Percentiles rank a stretch among this genome's conserved stretches.
Conservation (phyloP, 1,139 yeast species). For the Scheffersomyces stambukii region DNA sequence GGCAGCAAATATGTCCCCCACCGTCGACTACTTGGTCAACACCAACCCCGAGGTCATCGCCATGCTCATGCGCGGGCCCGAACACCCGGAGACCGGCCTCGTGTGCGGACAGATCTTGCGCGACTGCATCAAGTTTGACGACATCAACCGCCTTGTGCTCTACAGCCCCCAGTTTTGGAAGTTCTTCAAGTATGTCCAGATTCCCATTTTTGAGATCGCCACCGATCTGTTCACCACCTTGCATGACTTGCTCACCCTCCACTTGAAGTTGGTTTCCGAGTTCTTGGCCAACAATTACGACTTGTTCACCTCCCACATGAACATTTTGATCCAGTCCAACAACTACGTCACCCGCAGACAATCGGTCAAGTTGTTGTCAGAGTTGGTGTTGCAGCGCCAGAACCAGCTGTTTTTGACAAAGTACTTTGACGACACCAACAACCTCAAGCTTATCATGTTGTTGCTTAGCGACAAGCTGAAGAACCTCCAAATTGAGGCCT, state of each 20-base stretch:
- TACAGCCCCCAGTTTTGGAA: slow-evolving; percentile 66
- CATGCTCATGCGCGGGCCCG: slow-evolving; percentile 65
- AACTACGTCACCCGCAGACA: slow-evolving; percentile 93
- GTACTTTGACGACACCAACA: slow-evolving; percentile 78
- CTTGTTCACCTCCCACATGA: slow-evolving; percentile 57
- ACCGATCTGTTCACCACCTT: slow-evolving; percentile 84
- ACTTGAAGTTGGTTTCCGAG: slow-evolving; percentile 64
- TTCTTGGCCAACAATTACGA: slow-evolving; percentile 57
- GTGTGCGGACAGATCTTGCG: slow-evolving; percentile 77
- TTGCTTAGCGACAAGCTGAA: slow-evolving; percentile 83
- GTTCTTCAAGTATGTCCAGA: slow-evolving; percentile 72
- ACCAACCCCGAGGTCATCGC: slow-evolving; percentile 60
- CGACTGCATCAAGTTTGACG: slow-evolving; percentile 81
- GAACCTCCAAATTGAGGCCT: slow-evolving; percentile 85
- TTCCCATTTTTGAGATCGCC: slow-evolving; percentile 80
- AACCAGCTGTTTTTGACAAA: slow-evolving; percentile 70
- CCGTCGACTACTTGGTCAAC: slow-evolving; percentile 74
- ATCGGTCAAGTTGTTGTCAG: slow-evolving; percentile 72
- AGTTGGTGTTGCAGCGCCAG: slow-evolving; percentile 68
- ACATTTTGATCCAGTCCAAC: slow-evolving; percentile 64
- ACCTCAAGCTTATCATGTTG: slow-evolving; percentile 81
- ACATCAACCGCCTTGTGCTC: slow-evolving; percentile 56
- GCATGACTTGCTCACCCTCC: slow-evolving; percentile 64
- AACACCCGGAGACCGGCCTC: slow-evolving; percentile 65
- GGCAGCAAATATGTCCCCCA: slow-evolving; percentile 73